Base-by-base conservation (phyloP, 805 yeast genomes). In the Grigorovia humatica region DNA sequence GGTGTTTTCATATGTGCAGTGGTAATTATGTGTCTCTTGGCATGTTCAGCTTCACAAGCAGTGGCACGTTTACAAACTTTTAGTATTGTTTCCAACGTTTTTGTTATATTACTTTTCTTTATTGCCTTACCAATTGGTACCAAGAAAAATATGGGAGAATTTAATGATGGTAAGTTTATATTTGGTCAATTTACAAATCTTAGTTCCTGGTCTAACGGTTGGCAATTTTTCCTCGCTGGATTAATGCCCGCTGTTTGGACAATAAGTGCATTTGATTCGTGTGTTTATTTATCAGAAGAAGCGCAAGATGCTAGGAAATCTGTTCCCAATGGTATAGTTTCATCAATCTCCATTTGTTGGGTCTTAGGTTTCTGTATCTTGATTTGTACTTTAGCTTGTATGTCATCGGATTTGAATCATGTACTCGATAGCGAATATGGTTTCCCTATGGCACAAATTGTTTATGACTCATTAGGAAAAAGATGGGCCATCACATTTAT, bases 171-270 rank as follows among this genome's bases (percentile, higher is more conserved):
- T 17, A 54, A 62, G 8, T 81, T 71, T 60, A 81, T 82, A 30
- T 83, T 82, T 64, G 80, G 81, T 32, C 64, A 74, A 44, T 72
- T 74, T 50, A 69, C 74, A 29, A 80, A 80, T 60, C 65, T 64
- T 48, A 70, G 81, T 40, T 75, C 72, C 40, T 83, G 85, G 82
- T 74, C 80, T 9, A 67, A 64, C 40, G 87, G 86, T 32, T 80
- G 82, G 79, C 75, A 79, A 72, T 58, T 71, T 52, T 66, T 74
- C 52, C 65, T 81, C 56, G 69, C 68, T 43, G 72, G 76, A 13
- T 78, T 81, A 74, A 75, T 81, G 79, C 82, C 88, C 0, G 81
- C 82, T 1, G 76, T 82, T 53, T 84, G 90, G 89, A 81, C 87
- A 18, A 82, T 83, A 62, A 85, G 85, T 27, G 81, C 85, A 0